Conservation (phyloP, 495 filamentous ascomycete species). For the Penicillium egyptiacum region DNA sequence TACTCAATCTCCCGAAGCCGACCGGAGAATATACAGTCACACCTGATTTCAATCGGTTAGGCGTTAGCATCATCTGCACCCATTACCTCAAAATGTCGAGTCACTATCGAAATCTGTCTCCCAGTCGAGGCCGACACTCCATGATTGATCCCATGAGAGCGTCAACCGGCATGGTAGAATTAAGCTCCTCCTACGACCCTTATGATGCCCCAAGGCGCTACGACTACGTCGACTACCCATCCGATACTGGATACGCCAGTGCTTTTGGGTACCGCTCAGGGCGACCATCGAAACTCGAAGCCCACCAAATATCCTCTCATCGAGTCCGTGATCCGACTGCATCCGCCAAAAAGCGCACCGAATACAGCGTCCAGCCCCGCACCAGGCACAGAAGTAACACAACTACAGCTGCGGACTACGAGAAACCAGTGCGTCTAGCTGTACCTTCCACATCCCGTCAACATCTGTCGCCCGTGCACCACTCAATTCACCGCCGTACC, state of each 20-base stretch:
- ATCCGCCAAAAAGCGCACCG: conserved; percentile 40
- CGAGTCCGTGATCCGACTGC: conserved; percentile 37
- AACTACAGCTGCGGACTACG: conserved; percentile 30
- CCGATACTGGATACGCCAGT: conserved; percentile 34
- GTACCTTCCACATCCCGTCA: conserved; percentile 28
- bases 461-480: conserved; percentile 32
- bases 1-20: neutral
- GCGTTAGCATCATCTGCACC: neutral
- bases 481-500: conserved; percentile 29
- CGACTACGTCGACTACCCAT: conserved; percentile 36
- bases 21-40: neutral
- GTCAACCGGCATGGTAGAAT: conserved; percentile 48
- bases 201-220: conserved; percentile 34
- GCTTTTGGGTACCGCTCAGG: conserved; percentile 31
- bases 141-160: conserved; percentile 46
- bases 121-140: conserved; percentile 31
- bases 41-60: neutral
- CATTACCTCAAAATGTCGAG: conserved; percentile 16
- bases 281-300: conserved; percentile 35
- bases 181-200: conserved; percentile 39
- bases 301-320: conserved; percentile 37
- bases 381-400: conserved; percentile 43
- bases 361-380: conserved; percentile 44
- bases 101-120: conserved; percentile 33
- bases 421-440: conserved; percentile 25